Evolutionary conservation across 345 rosid species (phyloP), one percentile per base, ranked within the genome.

Genomic region (Salix suchowensis): DNA sequence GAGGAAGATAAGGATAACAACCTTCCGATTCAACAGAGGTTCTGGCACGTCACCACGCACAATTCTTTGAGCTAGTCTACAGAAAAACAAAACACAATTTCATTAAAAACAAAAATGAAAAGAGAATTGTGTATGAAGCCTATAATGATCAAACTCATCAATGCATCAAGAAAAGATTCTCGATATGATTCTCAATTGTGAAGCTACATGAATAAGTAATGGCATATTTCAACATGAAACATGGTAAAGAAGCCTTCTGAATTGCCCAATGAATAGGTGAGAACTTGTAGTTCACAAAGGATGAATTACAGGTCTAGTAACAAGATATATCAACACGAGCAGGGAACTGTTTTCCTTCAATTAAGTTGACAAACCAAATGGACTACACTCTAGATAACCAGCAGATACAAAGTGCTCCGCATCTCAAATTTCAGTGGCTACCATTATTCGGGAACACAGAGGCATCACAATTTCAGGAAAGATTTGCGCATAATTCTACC

Each of bases 31-130:
- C 77, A 84, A 64, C 75, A 92, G 78, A n/a, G 97, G 91, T 81
- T 94, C 95, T 10, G 91, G 98, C 84, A 92, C 98, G 83, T 92
- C 97, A 67, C 98, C 97, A 46, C 93, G 79, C 54, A 92, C 91
- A 77, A 92, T 94, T 74, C 94, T 84, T 69, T 92, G 97, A 19
- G 91, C 94, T 78, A 94, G 83, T 79, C 97, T 92, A 89, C 77
- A 77, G 36, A 34, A 77, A 72, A 75, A n/a, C 48, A 78, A 36
- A 16, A 21, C 12, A 23, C 61, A 70, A 62, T 7, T 62, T 73
- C 18, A 48, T 23, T 48, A 46, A 28, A 36, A 19, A 39, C 21
- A 61, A 3, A 9, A 67, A 44, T 3, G 60, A 52, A 66, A 16
- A 34, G 3, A 42, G 18, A 39, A 40, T 6, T 23, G n/a, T 6